Conservation (phyloP, 2,329 filamentous ascomycete species). For the Phaeosphaeriaceae sp. region DNA sequence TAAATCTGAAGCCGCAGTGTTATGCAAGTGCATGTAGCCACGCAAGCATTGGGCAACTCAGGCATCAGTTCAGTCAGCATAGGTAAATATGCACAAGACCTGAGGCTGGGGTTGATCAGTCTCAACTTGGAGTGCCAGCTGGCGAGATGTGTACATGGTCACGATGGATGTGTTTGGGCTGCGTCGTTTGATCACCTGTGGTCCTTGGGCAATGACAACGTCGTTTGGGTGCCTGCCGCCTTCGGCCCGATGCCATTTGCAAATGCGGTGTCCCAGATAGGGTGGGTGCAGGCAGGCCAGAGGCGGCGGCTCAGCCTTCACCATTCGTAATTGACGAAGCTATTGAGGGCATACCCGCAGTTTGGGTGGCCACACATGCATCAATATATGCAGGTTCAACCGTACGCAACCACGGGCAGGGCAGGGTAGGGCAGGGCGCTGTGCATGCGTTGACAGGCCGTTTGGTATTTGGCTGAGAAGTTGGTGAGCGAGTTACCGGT, state of each 20-base stretch:
- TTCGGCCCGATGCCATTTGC: too few species aligned
- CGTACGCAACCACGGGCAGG: background rate
- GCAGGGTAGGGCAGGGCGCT: conserved; percentile 1
- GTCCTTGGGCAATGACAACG: too few species aligned
- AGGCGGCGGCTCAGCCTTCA: conserved; percentile 1
- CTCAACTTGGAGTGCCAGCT: too few species aligned
- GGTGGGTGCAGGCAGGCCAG: background rate
- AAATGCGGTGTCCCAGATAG: too few species aligned
- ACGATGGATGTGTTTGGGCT: too few species aligned
- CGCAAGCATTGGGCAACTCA: background rate
- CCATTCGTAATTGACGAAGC: background rate
- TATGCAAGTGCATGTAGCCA: background rate
- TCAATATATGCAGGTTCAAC: background rate
- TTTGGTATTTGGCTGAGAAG: background rate
- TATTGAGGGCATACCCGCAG: background rate
- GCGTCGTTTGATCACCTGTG: too few species aligned
- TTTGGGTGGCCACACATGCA: background rate
- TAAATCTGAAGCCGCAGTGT: too few species aligned
- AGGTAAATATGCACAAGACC: too few species aligned
- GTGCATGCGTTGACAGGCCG: conserved; percentile 2
- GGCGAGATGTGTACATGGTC: too few species aligned
- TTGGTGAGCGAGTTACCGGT: conserved; percentile 1
- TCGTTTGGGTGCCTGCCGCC: too few species aligned
- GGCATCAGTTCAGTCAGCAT: background rate
- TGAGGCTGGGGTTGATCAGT: too few species aligned